These are phyloP conservation scores for Coniochaeta hoffmannii DNA, from an alignment of 2,329 filamentous ascomycete genomes.

Conservation along the genomic window DNA sequence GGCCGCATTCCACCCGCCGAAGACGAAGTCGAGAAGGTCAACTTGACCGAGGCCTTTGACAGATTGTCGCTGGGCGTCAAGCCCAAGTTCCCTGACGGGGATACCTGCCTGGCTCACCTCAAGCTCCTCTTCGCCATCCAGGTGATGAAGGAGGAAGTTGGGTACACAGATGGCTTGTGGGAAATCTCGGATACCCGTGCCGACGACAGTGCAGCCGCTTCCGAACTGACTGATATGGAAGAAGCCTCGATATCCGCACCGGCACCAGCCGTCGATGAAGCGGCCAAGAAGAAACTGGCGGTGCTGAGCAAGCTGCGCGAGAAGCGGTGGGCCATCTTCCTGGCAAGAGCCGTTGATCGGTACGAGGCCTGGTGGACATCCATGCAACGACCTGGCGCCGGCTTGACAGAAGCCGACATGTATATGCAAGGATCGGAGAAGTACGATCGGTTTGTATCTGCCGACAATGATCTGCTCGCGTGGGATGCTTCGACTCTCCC, in stretches of 20 bases:
- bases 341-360: constrained; percentile 59
- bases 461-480: constrained; percentile 10
- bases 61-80: constrained; percentile 8
- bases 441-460: constrained; percentile 31
- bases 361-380: constrained; percentile 60
- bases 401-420: constrained; percentile 30
- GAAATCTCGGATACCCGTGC: constrained; percentile 46
- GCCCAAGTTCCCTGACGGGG: constrained; percentile 29
- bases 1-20: background rate
- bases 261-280: background rate
- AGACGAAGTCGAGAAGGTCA: constrained; percentile 1
- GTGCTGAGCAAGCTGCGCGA: constrained; percentile 52
- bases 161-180: constrained; percentile 60
- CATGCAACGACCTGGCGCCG: constrained; percentile 15
- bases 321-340: constrained; percentile 67
- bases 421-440: constrained; percentile 7
- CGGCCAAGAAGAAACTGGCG: constrained; percentile 24
- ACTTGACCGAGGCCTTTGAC: constrained; percentile 15
- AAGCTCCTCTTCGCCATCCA: constrained; percentile 65
- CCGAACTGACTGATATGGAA: background rate
- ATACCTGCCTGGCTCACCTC: constrained; percentile 64
- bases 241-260: background rate
- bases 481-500: constrained; percentile 35
- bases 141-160: constrained; percentile 58
- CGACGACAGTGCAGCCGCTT: constrained; percentile 9